Conservation (phyloP, 2,329 filamentous ascomycete species). For the Epichloe brachyelytri region DNA sequence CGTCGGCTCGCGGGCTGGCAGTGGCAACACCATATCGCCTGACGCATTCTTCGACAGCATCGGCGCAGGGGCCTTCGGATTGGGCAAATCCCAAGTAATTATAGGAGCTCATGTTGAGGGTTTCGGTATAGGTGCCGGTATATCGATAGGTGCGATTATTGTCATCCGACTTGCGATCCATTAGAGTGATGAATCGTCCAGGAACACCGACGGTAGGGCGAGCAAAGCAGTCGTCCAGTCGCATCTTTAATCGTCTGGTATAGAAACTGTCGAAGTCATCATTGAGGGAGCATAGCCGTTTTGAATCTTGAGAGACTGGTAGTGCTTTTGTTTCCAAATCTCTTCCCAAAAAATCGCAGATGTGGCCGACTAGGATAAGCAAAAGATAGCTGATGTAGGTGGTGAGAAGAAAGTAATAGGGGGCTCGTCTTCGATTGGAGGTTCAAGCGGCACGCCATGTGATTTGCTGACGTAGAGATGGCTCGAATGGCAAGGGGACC, state of each 20-base stretch:
- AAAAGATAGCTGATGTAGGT: conserved; percentile 98
- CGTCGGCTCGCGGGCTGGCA: conserved; percentile 69
- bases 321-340: conserved; percentile 74
- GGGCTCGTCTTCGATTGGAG: conserved; percentile 90
- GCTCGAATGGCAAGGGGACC: conserved; percentile 68
- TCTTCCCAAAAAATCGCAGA: conserved; percentile 97
- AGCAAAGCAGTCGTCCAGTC: conserved; percentile 94
- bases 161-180: conserved; percentile 83
- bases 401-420: conserved; percentile 92
- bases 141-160: conserved; percentile 84
- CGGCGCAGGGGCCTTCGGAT: conserved; percentile 90
- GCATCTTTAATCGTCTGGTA: conserved; percentile 78
- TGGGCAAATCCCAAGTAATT: conserved; percentile 98
- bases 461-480: conserved; percentile 87
- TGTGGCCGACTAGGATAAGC: conserved; percentile 87
- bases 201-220: conserved; percentile 87
- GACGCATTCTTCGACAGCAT: conserved; percentile 76
- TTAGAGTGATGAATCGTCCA: conserved; percentile 81
- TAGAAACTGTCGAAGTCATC: conserved; percentile 99
- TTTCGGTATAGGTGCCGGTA: conserved; percentile 84
- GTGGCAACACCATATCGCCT: conserved; percentile 75
- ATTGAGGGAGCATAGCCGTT: conserved; percentile 89
- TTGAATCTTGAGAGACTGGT: conserved; percentile 66
- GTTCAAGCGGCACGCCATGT: conserved; percentile 63
- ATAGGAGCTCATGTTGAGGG: conserved; percentile 97